Evolutionary conservation across 2,329 filamentous ascomycete species (phyloP).

Genomic region (Aspergillus candidus): DNA sequence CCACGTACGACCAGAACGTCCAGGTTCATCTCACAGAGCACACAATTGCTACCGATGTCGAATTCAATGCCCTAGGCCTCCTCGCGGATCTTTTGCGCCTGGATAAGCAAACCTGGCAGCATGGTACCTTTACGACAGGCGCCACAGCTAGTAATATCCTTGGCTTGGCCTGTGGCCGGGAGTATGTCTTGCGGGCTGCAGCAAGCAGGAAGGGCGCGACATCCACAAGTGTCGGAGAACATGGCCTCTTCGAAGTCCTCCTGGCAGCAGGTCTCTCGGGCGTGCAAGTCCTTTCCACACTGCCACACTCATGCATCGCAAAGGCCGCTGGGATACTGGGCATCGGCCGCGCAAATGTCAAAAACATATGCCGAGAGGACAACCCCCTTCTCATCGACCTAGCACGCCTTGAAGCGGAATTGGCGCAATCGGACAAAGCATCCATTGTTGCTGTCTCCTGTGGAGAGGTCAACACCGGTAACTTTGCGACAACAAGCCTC

Average conservation of each 20-base stretch:
- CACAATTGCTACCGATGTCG: conserved; percentile 68
- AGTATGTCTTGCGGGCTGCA: conserved; percentile 45
- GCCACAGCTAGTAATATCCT: conserved; percentile 61
- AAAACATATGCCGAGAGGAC: conserved; percentile 45
- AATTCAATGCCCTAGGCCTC: conserved; percentile 65
- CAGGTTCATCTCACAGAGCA: conserved; percentile 74
- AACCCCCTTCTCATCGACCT: conserved; percentile 68
- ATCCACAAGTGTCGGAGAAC: conserved; percentile 54
- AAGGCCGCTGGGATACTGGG: conserved; percentile 82
- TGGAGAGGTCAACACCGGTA: conserved; percentile 85
- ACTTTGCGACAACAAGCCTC: conserved; percentile 59
- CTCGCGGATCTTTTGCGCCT: conserved; percentile 62
- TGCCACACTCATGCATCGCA: conserved; percentile 73
- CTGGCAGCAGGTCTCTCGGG: conserved; percentile 56
- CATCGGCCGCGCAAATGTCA: conserved; percentile 64
- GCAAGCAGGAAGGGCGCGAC: conserved; percentile 29
- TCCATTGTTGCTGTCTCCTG: conserved; percentile 76
- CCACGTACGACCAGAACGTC: conserved; percentile 74
- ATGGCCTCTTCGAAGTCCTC: conserved; percentile 65
- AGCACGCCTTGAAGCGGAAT: conserved; percentile 54
- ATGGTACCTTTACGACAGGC: conserved; percentile 74
- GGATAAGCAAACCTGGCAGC: conserved; percentile 54
- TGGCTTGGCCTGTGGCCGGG: conserved; percentile 64
- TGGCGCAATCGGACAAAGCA: conserved; percentile 51
- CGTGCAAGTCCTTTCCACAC: conserved; percentile 72